Evolutionary conservation across 2,329 filamentous ascomycete species (phyloP).

Genomic region (Westerdykella sp.): DNA sequence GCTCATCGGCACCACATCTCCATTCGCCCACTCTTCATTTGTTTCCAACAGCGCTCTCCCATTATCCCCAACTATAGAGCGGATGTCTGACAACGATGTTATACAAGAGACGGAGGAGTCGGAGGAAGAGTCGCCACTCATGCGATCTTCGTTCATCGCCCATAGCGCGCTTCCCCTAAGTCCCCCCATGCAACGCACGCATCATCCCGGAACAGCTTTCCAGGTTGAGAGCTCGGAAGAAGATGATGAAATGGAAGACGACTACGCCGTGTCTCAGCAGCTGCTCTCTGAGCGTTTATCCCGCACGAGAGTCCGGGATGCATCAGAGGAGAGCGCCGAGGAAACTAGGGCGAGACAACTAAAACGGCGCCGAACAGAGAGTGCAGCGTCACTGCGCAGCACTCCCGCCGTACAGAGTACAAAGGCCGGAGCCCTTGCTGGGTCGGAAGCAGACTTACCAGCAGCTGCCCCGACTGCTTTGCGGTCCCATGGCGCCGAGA

Average conservation of each 20-base stretch:
- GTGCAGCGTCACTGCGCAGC: not conserved
- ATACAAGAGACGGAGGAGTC: constrained; percentile 2
- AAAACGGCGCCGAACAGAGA: not conserved
- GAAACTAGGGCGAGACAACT: not conserved
- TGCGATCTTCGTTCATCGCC: constrained; percentile 26
- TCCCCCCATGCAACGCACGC: constrained; percentile 8
- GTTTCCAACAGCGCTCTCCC: not conserved
- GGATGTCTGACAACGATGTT: too few relatives aligned
- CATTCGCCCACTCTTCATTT: not conserved
- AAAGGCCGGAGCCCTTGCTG: not conserved
- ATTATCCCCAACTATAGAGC: not conserved
- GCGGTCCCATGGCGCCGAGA: not conserved
- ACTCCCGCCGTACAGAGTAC: not conserved
- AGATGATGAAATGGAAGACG: not conserved
- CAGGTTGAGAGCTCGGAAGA: constrained; percentile 2
- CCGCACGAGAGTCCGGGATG: not conserved
- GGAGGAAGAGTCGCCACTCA: constrained; percentile 14
- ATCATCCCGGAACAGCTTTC: constrained; percentile 1
- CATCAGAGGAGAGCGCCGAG: not conserved
- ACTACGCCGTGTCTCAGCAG: constrained; percentile 2
- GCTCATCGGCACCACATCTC: too few relatives aligned
- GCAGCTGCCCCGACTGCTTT: not conserved
- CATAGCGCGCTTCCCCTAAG: constrained; percentile 24
- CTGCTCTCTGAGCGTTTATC: constrained; percentile 2
- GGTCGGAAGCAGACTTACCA: not conserved